These are phyloP conservation scores for Geopyxis carbonaria DNA, from an alignment of 495 filamentous ascomycete genomes.

Conservation along the genomic window DNA sequence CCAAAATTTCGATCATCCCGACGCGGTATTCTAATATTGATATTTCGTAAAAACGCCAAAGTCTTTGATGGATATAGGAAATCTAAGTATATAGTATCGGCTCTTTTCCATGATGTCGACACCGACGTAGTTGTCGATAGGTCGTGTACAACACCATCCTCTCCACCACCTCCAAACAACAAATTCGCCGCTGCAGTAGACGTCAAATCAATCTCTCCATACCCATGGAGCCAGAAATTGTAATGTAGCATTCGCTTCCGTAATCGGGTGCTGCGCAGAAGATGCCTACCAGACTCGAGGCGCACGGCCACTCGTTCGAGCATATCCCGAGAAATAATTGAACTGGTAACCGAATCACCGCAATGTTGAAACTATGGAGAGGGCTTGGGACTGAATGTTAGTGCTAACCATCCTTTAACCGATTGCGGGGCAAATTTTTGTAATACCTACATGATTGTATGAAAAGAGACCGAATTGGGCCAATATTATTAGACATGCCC, in stretches of 20 bases:
- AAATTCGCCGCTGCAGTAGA: conserved; percentile 6
- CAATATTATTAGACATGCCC: no score
- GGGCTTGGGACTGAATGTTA: no score
- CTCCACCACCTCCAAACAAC: conserved; percentile 15
- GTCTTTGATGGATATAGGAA: conserved; percentile 24
- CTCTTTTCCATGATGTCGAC: not conserved
- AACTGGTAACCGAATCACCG: conserved; percentile 11
- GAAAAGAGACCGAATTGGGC: no score
- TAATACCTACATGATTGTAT: no score
- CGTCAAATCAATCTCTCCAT: conserved; percentile 11
- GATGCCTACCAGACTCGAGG: conserved; percentile 19
- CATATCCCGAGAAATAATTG: conserved; percentile 14
- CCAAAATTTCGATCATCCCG: conserved; percentile 9
- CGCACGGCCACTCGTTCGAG: conserved; percentile 24
- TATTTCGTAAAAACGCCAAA: conserved; percentile 17
- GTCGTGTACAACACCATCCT: not conserved
- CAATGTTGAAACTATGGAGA: conserved; percentile 8
- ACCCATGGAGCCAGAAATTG: conserved; percentile 22
- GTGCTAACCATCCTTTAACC: no score
- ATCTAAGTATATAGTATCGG: conserved; percentile 16
- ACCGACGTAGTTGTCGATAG: not conserved
- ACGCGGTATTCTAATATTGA: conserved; percentile 8
- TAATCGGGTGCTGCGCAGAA: conserved; percentile 19
- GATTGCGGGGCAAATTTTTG: no score
- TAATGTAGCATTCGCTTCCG: conserved; percentile 21